A percentile compares a stretch with the other conserved stretches of the same genome.
These are phyloP conservation scores for Metarhizium robertsii DNA, from an alignment of 2,329 filamentous ascomycete species.

Conservation along the genomic window DNA sequence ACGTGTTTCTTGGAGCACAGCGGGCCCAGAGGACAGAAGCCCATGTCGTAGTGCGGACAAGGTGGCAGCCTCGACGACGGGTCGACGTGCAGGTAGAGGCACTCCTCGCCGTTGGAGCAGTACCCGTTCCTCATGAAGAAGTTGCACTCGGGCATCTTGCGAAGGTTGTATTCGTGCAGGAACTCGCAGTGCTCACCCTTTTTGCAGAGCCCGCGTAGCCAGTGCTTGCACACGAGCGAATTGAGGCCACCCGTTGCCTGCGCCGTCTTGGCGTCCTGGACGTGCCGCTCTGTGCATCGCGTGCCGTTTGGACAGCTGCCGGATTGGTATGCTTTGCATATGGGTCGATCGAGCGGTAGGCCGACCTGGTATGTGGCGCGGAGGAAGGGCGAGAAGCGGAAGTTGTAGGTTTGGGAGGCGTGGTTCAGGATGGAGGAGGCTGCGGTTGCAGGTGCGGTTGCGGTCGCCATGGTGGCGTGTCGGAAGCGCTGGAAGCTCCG, in stretches of 20 bases:
- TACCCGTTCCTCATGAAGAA: conserved; percentile 91
- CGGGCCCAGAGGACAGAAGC: conserved; percentile 88
- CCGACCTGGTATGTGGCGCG: conserved; percentile 76
- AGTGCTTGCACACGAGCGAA: conserved; percentile 95
- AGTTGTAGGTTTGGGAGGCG: conserved; percentile 50
- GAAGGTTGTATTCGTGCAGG: conserved; percentile 94
- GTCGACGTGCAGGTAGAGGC: conserved; percentile 84
- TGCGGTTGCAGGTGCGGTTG: conserved; percentile 18
- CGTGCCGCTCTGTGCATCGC: conserved; percentile 77
- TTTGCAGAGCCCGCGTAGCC: conserved; percentile 93
- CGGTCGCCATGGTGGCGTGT: conserved; percentile 20
- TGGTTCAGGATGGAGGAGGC: conserved; percentile 46
- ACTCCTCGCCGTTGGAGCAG: conserved; percentile 95
- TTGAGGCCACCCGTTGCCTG: conserved; percentile 48
- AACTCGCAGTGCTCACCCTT: conserved; percentile 97
- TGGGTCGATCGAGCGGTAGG: conserved; percentile 65
- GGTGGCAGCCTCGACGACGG: conserved; percentile 69
- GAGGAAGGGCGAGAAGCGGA: conserved; percentile 81
- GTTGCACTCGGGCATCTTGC: conserved; percentile 97
- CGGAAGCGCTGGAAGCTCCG: not conserved
- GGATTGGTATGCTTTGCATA: conserved; percentile 78
- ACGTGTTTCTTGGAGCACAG: conserved; percentile 84
- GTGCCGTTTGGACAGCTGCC: conserved; percentile 82
- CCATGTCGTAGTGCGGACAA: conserved; percentile 86
- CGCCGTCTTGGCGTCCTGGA: conserved; percentile 25